These are phyloP conservation scores for Ceratocystis variospora DNA, from an alignment of 2,329 filamentous ascomycete genomes.

Conservation along the genomic window DNA sequence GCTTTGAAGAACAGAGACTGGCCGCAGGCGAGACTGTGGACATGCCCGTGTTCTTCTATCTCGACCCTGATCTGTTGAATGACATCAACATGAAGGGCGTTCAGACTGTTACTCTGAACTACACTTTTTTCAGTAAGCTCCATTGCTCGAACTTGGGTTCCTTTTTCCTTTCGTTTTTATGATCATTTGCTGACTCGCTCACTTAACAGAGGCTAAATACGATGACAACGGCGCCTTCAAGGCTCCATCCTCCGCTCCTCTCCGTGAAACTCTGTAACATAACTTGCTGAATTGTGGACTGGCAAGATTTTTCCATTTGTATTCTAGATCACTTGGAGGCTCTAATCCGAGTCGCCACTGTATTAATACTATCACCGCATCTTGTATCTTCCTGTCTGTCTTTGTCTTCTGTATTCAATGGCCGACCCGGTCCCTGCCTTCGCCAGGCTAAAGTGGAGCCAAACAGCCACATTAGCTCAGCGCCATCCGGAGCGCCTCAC, in stretches of 20 bases:
- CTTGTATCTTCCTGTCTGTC: neutral
- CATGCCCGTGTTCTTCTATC: slow-evolving; percentile 99
- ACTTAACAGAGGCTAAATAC: slow-evolving; percentile 32
- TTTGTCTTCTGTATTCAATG: neutral
- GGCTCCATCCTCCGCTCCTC: slow-evolving; percentile 24
- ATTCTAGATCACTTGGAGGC: neutral
- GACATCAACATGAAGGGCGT: slow-evolving; percentile 88
- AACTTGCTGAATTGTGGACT: neutral
- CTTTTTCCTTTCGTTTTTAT: neutral
- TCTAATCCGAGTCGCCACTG: neutral
- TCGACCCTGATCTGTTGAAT: slow-evolving; percentile 86
- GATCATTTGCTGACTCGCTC: slow-evolving; percentile 26
- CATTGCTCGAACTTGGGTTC: neutral
- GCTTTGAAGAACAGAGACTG: slow-evolving; percentile 90
- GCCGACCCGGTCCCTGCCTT: neutral
- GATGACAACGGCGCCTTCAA: slow-evolving; percentile 35
- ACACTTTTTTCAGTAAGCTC: slow-evolving; percentile 95
- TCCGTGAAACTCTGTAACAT: slow-evolving; percentile 13
- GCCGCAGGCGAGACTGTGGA: slow-evolving; percentile 95
- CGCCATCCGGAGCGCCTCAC: neutral
- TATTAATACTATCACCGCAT: neutral
- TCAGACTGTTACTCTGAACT: slow-evolving; percentile 88
- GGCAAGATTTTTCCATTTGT: neutral
- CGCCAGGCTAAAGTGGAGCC: neutral
- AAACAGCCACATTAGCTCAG: too few relatives aligned